Conservation (phyloP, 352 stramenopile genomes). For the Phytopythium chamaehyphon region DNA sequence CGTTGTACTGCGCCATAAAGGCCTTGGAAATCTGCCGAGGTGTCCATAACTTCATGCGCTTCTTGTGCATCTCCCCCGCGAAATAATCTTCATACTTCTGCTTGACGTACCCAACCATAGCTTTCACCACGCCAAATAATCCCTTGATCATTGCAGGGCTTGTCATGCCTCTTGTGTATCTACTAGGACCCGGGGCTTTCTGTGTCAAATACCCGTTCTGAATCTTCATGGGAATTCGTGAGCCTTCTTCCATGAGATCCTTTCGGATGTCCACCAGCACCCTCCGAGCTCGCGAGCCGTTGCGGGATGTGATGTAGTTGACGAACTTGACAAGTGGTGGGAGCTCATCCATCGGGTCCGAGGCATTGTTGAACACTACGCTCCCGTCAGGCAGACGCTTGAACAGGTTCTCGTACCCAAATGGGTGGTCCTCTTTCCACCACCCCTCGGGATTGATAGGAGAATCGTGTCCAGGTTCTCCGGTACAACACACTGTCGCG, state of each 20-base stretch:
- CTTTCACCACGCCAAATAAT: constrained; percentile 3
- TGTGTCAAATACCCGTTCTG: no score
- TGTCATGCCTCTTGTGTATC: neutral
- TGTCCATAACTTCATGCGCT: constrained; percentile 1
- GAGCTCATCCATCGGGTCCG: constrained; percentile 4
- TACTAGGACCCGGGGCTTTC: no score
- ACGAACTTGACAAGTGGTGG: neutral
- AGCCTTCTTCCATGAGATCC: no score
- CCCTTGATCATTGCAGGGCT: constrained; percentile 18
- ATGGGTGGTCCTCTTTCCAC: constrained; percentile 47
- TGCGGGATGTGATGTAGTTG: constrained; percentile 23
- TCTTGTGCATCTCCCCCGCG: constrained; percentile 21
- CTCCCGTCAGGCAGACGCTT: constrained; percentile 37
- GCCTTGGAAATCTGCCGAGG: neutral
- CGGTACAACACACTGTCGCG: neutral
- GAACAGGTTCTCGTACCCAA: constrained; percentile 31
- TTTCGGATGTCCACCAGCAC: no score
- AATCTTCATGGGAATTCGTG: no score
- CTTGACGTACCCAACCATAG: constrained; percentile 14
- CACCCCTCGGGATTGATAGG: constrained; percentile 17
- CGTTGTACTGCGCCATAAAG: constrained; percentile 1
- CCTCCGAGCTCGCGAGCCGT: constrained; percentile 11
- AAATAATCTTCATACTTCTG: constrained; percentile 37
- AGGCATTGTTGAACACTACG: constrained; percentile 23
- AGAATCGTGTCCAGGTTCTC: neutral